A percentile compares a stretch with the other conserved stretches of the same genome.
Evolutionary conservation across 2,329 filamentous ascomycete species (phyloP).

Genomic region (Trichothecium sympodiale): DNA sequence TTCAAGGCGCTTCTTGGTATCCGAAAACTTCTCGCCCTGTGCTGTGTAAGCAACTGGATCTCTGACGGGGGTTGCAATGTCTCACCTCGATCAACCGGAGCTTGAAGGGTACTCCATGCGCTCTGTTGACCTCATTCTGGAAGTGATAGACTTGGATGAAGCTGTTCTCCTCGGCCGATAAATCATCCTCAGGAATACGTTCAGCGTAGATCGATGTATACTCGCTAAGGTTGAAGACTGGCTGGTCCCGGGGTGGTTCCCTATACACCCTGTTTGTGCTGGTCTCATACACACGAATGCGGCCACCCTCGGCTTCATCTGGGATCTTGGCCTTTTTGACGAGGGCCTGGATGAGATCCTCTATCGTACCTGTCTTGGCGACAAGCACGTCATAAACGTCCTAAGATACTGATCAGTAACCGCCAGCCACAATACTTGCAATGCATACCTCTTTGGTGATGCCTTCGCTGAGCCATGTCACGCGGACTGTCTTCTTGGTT

Average conservation of each 20-base stretch:
- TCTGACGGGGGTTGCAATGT: constrained; percentile 4
- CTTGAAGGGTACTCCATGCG: constrained; percentile 83
- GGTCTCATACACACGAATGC: constrained; percentile 72
- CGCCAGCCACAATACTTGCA: not conserved
- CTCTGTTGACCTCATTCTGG: constrained; percentile 74
- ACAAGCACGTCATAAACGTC: constrained; percentile 76
- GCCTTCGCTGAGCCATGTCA: constrained; percentile 80
- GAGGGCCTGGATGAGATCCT: constrained; percentile 65
- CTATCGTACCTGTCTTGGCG: constrained; percentile 70
- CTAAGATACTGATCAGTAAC: constrained; percentile 24
- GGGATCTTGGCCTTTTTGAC: constrained; percentile 72
- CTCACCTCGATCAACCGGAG: constrained; percentile 74
- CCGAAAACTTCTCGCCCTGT: constrained; percentile 73
- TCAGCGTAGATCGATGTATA: constrained; percentile 77
- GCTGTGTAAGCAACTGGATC: constrained; percentile 3
- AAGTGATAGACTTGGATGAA: constrained; percentile 82
- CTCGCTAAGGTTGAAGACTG: constrained; percentile 75
- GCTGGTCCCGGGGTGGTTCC: constrained; percentile 57
- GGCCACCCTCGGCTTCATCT: constrained; percentile 57
- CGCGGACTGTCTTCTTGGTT: constrained; percentile 76
- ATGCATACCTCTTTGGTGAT: constrained; percentile 71
- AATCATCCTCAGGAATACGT: constrained; percentile 62
- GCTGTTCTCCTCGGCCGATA: constrained; percentile 42
- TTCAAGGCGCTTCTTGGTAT: constrained; percentile 90
- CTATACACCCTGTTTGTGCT: constrained; percentile 78